These are phyloP conservation scores for Aspergillus uvarum DNA, from an alignment of 2,329 filamentous ascomycete species.

Conservation along the genomic window DNA sequence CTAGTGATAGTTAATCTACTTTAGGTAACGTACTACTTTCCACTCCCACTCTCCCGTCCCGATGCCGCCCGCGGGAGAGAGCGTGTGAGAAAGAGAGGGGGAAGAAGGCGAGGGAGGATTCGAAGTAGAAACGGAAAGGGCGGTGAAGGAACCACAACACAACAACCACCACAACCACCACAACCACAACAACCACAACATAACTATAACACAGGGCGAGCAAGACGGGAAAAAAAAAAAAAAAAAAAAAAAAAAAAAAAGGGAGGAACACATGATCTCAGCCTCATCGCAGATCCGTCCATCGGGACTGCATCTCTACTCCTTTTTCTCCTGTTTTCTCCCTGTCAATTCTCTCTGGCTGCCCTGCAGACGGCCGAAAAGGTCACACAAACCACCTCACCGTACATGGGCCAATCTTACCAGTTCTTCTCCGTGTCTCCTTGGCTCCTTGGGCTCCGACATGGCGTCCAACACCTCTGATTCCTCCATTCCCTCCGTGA, in stretches of 20 bases:
- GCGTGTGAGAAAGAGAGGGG: constrained; percentile 9
- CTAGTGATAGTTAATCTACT: neutral
- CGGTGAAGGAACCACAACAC: constrained; percentile 10
- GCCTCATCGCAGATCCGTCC: constrained; percentile 16
- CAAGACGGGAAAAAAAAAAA: neutral
- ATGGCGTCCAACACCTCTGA: neutral
- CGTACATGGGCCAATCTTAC: neutral
- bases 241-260: constrained; percentile 14
- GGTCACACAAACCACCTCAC: constrained; percentile 7
- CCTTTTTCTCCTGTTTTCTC: neutral
- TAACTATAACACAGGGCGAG: too few relatives aligned
- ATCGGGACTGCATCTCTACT: neutral
- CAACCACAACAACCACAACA: neutral
- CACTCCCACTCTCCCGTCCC: too few relatives aligned
- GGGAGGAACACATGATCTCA: constrained; percentile 26
- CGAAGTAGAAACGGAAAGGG: constrained; percentile 9
- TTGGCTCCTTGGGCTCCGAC: neutral
- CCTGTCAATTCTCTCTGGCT: neutral
- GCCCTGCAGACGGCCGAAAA: constrained; percentile 1
- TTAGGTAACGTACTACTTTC: neutral
- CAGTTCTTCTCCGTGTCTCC: neutral
- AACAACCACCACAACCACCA: neutral
- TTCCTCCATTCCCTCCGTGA: constrained; percentile 5
- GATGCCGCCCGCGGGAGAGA: constrained; percentile 6
- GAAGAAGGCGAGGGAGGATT: constrained; percentile 6